These are phyloP conservation scores for Myriangium duriaei DNA, from an alignment of 2,329 filamentous ascomycete genomes.

Conservation along the genomic window DNA sequence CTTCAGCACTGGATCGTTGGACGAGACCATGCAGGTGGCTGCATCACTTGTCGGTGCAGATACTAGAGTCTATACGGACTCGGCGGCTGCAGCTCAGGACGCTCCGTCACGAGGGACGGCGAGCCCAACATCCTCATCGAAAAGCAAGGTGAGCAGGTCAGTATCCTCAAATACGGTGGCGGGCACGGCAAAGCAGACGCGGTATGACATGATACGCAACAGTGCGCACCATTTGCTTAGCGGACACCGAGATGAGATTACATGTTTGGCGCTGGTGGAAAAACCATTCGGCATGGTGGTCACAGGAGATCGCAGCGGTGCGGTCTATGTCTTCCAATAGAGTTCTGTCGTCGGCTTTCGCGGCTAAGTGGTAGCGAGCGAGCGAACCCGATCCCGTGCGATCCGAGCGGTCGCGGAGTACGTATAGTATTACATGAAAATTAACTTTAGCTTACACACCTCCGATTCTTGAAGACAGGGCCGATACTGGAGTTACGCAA, in stretches of 20 bases:
- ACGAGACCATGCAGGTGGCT: slow-evolving; percentile 61
- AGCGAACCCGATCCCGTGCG: too few species aligned
- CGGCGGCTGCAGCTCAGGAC: slow-evolving; percentile 12
- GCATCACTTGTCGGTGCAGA: slow-evolving; percentile 28
- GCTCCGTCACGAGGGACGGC: slow-evolving; percentile 15
- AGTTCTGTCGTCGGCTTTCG: neutral
- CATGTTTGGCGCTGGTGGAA: slow-evolving; percentile 81
- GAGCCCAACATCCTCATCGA: slow-evolving; percentile 24
- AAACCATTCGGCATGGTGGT: slow-evolving; percentile 86
- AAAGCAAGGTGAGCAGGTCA: slow-evolving; percentile 15
- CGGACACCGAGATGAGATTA: slow-evolving; percentile 76
- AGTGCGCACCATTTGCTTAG: slow-evolving; percentile 79
- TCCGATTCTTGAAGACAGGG: too few species aligned
- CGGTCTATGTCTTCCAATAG: slow-evolving; percentile 70
- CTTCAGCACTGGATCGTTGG: slow-evolving; percentile 32
- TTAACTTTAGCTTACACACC: too few species aligned
- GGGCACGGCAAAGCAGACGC: slow-evolving; percentile 41
- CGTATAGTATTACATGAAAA: too few species aligned
- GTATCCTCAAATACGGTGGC: slow-evolving; percentile 8
- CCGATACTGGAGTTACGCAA: too few species aligned
- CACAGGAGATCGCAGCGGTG: slow-evolving; percentile 76
- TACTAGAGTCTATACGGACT: slow-evolving; percentile 29
- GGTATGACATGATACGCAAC: slow-evolving; percentile 73
- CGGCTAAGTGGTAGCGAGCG: too few species aligned
- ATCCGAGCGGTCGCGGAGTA: too few species aligned